These are phyloP conservation scores for Exophiala aquamarina DNA, from an alignment of 2,329 filamentous ascomycete species.

Conservation along the genomic window DNA sequence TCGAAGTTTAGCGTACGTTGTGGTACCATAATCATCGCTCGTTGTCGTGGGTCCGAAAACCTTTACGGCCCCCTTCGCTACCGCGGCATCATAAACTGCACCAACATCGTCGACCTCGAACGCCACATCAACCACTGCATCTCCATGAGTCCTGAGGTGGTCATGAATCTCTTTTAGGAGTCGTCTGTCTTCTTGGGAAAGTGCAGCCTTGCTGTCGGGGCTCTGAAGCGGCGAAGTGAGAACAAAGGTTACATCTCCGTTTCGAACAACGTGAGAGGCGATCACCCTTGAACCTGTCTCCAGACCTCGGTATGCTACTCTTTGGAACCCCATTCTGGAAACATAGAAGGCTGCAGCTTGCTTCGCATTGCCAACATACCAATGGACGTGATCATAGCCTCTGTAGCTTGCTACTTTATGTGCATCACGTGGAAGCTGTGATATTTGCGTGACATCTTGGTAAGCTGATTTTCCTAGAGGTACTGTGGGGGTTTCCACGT, in stretches of 20 bases:
- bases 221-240: slow-evolving; percentile 79
- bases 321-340: slow-evolving; percentile 80
- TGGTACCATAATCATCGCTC: slow-evolving; percentile 62
- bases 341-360: slow-evolving; percentile 89
- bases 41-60: slow-evolving; percentile 55
- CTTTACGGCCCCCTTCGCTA: slow-evolving; percentile 49
- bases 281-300: slow-evolving; percentile 82
- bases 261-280: slow-evolving; percentile 80
- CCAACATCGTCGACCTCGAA: slow-evolving; percentile 91
- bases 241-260: slow-evolving; percentile 75
- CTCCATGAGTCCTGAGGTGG: slow-evolving; percentile 84
- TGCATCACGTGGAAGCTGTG: slow-evolving; percentile 12
- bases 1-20: slow-evolving; percentile 75
- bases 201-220: slow-evolving; percentile 57
- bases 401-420: slow-evolving; percentile 52
- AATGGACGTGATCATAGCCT: slow-evolving; percentile 90
- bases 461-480: slow-evolving; percentile 6
- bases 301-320: slow-evolving; percentile 79
- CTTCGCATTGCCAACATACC: slow-evolving; percentile 97
- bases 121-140: slow-evolving; percentile 91
- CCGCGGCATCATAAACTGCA: slow-evolving; percentile 73
- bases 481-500: slow-evolving; percentile 13
- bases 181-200: slow-evolving; percentile 56
- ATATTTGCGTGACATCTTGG: background rate
- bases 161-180: slow-evolving; percentile 73